Conservation (phyloP, 305 asterid genomes). For the Solanum hybrid region DNA sequence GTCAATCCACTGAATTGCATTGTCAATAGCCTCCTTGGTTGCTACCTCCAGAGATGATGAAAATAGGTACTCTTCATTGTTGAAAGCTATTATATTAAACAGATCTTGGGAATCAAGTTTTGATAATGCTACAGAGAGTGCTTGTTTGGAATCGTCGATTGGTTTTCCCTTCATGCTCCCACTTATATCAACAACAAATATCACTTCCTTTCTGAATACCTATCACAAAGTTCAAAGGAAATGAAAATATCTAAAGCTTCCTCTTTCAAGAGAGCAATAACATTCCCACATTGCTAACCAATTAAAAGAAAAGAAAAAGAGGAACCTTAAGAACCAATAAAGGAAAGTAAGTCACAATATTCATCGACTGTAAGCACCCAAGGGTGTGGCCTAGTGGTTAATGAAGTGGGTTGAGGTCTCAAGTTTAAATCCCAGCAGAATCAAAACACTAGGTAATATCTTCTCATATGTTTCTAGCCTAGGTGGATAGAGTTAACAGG, state of each 20-base stretch:
- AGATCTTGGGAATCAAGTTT: conserved; percentile 14
- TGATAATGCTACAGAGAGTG: conserved; percentile 10
- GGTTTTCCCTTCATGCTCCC: conserved; percentile 14
- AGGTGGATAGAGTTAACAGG: not conserved
- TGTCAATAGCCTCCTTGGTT: conserved; percentile 10
- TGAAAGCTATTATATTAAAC: conserved; percentile 15
- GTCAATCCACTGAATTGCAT: conserved; percentile 12
- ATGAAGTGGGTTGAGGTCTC: not conserved
- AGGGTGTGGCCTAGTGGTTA: not conserved
- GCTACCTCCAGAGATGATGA: conserved; percentile 15
- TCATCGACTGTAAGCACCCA: not conserved
- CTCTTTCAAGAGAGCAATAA: not conserved
- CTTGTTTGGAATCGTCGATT: conserved; percentile 10
- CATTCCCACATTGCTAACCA: not conserved
- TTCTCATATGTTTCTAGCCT: not conserved
- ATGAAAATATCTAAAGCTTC: not conserved
- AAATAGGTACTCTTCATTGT: conserved; percentile 2
- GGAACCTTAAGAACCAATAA: not conserved
- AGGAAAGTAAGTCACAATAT: not conserved
- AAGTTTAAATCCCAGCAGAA: not conserved
- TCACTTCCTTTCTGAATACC: conserved; percentile 22
- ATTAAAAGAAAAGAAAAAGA: not conserved
- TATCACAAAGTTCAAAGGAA: not conserved
- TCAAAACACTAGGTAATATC: not conserved
- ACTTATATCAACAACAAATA: conserved; percentile 20